Evolutionary conservation across 805 yeast genomes (phyloP), one percentile per base, ranked within the genome.

Genomic region (Kockiozyma suomiensis): DNA sequence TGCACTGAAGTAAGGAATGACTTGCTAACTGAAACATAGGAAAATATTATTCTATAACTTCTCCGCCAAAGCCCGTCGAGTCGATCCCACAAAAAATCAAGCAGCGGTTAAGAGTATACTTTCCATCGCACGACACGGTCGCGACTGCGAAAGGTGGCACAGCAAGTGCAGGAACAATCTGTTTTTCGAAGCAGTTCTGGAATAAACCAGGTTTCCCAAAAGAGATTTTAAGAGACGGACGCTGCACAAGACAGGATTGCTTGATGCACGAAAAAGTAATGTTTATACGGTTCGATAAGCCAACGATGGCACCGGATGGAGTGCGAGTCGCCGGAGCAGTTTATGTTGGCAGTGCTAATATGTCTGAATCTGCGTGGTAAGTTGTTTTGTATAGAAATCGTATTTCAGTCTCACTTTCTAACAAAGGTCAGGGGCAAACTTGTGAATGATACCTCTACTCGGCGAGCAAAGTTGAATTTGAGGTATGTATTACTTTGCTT

Each of bases 351-450:
- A 61, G 66, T 42, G 66, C 65, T 8, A 63, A 63, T 35, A 61
- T 63, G 65, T 61, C 66, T 3, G 62, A 61, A 30, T 63, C 66
- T 7, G 66, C 66, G 4, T 63, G 66, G 65, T 61, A 30, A 32
- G 59, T 48, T 10, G 32, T 21, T 3, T 4, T 4, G 28, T 13
- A 28, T 48, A 10, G 2, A 6, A 15, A 28, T 19, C 6, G 13
- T 19, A 32, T 17, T 12, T 19, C 21, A 30, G 10, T 50, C n/a
- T n/a, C n/a, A n/a, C n/a, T 4, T 50, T 7, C 53, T 50, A 21
- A 50, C 33, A 23, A 28, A 13, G 19, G 37, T 12, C 42, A 61
- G 65, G 66, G 66, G 66, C 2, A 60, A 62, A 41, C 30, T 62
- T n/a, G 61, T 54, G 10, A 58, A 40, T 15, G 61, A 62, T 41